A percentile compares a stretch with the other conserved stretches of the same genome.
Conservation (phyloP, 1,284 basidiomycete species). For the Puccinia triticina region DNA sequence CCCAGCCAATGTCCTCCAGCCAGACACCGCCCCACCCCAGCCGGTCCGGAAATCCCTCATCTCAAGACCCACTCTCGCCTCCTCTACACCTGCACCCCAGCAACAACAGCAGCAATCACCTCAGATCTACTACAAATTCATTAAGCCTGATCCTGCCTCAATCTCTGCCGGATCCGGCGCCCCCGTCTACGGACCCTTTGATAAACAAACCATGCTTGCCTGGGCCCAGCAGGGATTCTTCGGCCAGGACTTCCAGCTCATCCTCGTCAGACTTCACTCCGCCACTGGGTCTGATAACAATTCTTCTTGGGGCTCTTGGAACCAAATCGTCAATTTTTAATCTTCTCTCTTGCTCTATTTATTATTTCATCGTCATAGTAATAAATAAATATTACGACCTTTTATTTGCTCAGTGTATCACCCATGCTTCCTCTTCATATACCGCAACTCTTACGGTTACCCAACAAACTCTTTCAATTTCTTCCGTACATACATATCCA, state of each 20-base stretch:
- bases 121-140: constrained; percentile 38
- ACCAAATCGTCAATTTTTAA: constrained; percentile 28
- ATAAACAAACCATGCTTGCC: constrained; percentile 11
- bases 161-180: background rate
- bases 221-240: constrained; percentile 48
- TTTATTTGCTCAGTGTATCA: too few species aligned
- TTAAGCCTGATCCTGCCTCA: constrained; percentile 8
- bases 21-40: background rate
- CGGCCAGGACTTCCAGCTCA: constrained; percentile 15
- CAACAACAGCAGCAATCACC: too few species aligned
- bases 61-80: constrained; percentile 2
- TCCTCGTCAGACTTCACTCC: constrained; percentile 32
- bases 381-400: too few species aligned
- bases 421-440: too few species aligned
- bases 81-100: background rate
- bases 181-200: constrained; percentile 41
- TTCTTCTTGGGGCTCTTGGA: constrained; percentile 29
- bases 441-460: too few species aligned
- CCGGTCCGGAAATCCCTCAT: constrained; percentile 26
- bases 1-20: background rate
- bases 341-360: too few species aligned
- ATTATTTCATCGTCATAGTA: too few species aligned
- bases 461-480: too few species aligned
- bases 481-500: too few species aligned
- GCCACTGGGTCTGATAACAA: background rate